A percentile compares a stretch with the other conserved stretches of the same genome.
These are phyloP conservation scores for Cymbopogon citratus DNA, from an alignment of 176 grass and related monocot species.

Conservation along the genomic window DNA sequence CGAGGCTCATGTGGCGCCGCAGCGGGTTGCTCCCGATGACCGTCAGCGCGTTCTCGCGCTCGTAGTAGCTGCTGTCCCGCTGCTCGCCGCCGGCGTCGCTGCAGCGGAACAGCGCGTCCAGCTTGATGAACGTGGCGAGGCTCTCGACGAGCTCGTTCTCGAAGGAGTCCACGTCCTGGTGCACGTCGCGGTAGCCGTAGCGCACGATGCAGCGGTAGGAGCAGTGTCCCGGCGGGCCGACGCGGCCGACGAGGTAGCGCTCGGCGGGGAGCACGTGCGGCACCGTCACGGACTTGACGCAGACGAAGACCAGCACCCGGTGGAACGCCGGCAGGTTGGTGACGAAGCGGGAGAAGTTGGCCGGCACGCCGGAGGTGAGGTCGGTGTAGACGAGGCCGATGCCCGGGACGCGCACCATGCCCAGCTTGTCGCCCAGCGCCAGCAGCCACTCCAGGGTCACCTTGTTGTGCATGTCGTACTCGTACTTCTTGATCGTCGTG, in stretches of 20 bases:
- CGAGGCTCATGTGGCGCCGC: not conserved
- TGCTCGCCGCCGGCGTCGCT: slow-evolving; percentile 20
- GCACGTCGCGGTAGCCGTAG: slow-evolving; percentile 94
- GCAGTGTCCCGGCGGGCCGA: slow-evolving; percentile 73
- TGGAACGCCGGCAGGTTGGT: slow-evolving; percentile 98
- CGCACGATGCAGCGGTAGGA: slow-evolving; percentile 95
- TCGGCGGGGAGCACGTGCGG: slow-evolving; percentile 74
- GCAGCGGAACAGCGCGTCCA: slow-evolving; percentile 46
- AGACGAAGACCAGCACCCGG: slow-evolving; percentile 78
- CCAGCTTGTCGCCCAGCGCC: slow-evolving; percentile 83
- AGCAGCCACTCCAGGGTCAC: slow-evolving; percentile 94
- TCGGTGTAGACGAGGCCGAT: slow-evolving; percentile 95
- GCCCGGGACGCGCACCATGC: slow-evolving; percentile 90
- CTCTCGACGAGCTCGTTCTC: slow-evolving; percentile 78
- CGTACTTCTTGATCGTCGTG: slow-evolving; percentile 93
- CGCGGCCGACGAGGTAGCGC: slow-evolving; percentile 85
- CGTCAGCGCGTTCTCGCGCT: too few relatives aligned
- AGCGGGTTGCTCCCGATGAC: slow-evolving; percentile 53
- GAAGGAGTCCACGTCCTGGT: slow-evolving; percentile 90
- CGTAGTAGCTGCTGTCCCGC: too few relatives aligned
- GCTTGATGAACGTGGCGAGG: slow-evolving; percentile 65
- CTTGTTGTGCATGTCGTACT: slow-evolving; percentile 94
- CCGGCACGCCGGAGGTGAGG: slow-evolving; percentile 78
- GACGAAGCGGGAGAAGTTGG: slow-evolving; percentile 96
- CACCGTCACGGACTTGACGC: slow-evolving; percentile 86